Evolutionary conservation across 2,329 filamentous ascomycete genomes (phyloP), one percentile per base, ranked within the genome.

Genomic region (Fusarium falciforme): DNA sequence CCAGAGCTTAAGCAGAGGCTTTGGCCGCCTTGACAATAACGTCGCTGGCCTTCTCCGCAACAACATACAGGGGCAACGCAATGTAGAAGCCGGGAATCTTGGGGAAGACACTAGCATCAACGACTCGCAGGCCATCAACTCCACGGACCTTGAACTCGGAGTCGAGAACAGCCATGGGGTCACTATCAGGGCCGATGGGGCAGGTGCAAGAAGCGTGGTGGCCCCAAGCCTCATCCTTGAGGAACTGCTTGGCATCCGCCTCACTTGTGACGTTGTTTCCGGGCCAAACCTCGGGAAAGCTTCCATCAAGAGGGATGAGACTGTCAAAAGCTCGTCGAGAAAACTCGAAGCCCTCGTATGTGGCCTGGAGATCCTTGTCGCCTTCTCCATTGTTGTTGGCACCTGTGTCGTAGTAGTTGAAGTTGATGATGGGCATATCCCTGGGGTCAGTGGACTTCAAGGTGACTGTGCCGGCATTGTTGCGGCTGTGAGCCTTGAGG

Each of bases 351-450:
- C 86, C 89, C 74, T 93, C 90, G 22, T 84, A 83, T 2, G 90
- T 77, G 0, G 90, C 89, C 49, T 90, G 87, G 6, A 89, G 76
- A 47, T 89, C 85, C 42, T 85, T 83, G 4, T 88, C 87, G 10
- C 85, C 84, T 35, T 77, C 73, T 16, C 65, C 73, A 3, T 75
- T 68, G 77, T 92, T 91, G 31, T 86, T 84, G 25, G 79, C 81
- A 31, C 88, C 88, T 0, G 84, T 82, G 35, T 86, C 84, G 82
- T 89, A 91, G 79, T 87, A 92, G 80, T 90, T 89, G 83, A 91
- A 93, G 61, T 85, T 83, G 73, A 94, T 92, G 36, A 87, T 81
- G 0, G 92, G 92, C n/a, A 87, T 86, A 61, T 93, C 91, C 1
- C 87, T 86, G 0, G 91, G 91, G 76, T 93, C 86, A 0, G 87